A percentile compares a stretch with the other conserved stretches of the same genome.
phyloP scores from a whole-genome alignment of 306 rosid species.

The Prunus mume region DNA sequence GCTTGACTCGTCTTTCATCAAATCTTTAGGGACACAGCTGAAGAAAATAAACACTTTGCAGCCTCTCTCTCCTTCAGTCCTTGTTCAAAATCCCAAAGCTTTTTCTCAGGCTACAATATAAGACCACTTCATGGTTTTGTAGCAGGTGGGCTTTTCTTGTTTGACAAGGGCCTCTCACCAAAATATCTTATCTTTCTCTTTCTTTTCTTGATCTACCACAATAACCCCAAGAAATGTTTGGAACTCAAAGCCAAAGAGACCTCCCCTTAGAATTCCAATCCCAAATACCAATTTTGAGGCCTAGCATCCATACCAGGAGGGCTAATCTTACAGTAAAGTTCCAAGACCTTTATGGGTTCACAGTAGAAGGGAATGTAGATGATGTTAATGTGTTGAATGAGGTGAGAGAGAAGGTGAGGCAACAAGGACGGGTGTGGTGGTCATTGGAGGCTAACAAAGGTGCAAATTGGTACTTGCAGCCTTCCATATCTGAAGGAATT shows the following conservation, averaged over 20 bases:
- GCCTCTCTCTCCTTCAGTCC: not conserved
- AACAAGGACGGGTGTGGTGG: conserved; percentile 98
- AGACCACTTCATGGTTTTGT: conserved; percentile 45
- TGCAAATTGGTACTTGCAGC: conserved; percentile 87
- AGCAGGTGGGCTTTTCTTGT: conserved; percentile 35
- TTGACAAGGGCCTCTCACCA: conserved; percentile 35
- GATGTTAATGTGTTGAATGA: conserved; percentile 97
- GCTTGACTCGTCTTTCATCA: conserved; percentile 16
- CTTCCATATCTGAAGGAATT: conserved; percentile 68
- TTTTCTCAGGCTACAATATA: conserved; percentile 28
- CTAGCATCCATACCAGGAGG: conserved; percentile 86
- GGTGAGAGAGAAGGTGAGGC: conserved; percentile 94
- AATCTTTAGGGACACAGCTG: conserved; percentile 31
- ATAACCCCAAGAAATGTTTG: conserved; percentile 49
- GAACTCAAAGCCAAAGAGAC: conserved; percentile 76
- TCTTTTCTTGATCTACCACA: conserved; percentile 37
- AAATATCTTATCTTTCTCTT: conserved; percentile 13
- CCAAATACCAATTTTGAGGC: conserved; percentile 77
- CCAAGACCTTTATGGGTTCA: conserved; percentile 93
- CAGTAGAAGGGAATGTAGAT: conserved; percentile 98
- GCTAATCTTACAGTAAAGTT: conserved; percentile 93
- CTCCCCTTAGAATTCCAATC: conserved; percentile 84
- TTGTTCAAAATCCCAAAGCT: conserved; percentile 28
- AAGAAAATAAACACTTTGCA: conserved; percentile 12
- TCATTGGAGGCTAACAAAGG: conserved; percentile 95